Base-by-base conservation (phyloP, 495 filamentous ascomycete species). In the Endocarpon pusillum region DNA sequence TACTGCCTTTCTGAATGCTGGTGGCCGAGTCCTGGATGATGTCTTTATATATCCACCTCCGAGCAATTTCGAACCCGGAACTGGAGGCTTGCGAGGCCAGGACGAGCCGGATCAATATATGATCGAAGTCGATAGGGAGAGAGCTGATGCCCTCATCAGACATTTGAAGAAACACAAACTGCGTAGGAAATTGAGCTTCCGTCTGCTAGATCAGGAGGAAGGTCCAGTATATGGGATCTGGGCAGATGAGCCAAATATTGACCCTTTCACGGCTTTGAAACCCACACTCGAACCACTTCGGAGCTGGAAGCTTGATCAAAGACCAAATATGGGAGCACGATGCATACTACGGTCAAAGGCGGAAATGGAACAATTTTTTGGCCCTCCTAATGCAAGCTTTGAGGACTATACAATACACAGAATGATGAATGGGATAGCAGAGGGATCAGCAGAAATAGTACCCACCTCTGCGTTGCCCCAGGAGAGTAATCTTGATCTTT, bases 101-200 rank as follows among this genome's bases (percentile, higher is more conserved):
- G 65, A 96, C 42, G 89, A 97, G 42, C 75, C 83, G 17, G 85
- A 92, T 52, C 5, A 31, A 14, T 14, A 15, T 5, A 5, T 15
- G 19, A n/a, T 31, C 5, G 14, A 15, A 14, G 28, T 15, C 5
- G 28, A 31, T 5, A 71, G 65, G 21, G 52, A 45, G 15, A 70
- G 81, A 40, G 69, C 69, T 0, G 54, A 67, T 5, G 52, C 33
- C 5, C 57, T 97, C 40, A 32, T 71, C 36, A 64, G 65, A 24
- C 82, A 89, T 52, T 52, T 96, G 37, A 78, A 73, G 49, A 71
- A 79, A 29, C 85, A 86, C 52, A 92, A 84, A 46, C 61, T 94
- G 33, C 67, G 86, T 21, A 69, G 75, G 22, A 91, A 92, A 53
- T 59, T 93, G 14, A 5, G 5, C 4, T 5, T 5, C 12, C n/a